Evolutionary conservation across 75 land plant species (phyloP), one percentile per base, ranked within the genome.

Genomic region (Cunninghamia lanceolata): DNA sequence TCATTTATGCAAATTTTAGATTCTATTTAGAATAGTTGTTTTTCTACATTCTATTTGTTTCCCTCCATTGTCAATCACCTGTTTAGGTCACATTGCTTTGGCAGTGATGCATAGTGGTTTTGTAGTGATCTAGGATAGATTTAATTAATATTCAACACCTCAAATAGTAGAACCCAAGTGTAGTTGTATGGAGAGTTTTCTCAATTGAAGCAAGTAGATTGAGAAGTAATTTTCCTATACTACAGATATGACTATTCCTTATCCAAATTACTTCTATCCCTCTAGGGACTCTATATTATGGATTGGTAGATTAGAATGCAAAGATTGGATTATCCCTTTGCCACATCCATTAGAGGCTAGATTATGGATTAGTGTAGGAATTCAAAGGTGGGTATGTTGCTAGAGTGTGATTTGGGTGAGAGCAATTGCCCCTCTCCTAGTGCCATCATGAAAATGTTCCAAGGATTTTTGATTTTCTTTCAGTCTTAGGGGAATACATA

Each of bases 201-300:
- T n/a, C n/a, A n/a, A n/a, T n/a, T n/a, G n/a, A n/a, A n/a, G n/a
- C n/a, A n/a, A n/a, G n/a, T n/a, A n/a, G n/a, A n/a, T n/a, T n/a
- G n/a, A n/a, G n/a, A n/a, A n/a, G n/a, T n/a, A n/a, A n/a, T n/a
- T n/a, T n/a, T n/a, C n/a, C n/a, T n/a, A n/a, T n/a, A n/a, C n/a
- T n/a, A n/a, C n/a, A n/a, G 99, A 98, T 79, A 92, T 91, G 89
- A 99, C 92, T 10, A 96, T 98, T 43, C 99, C 99, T 1, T 98
- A 98, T 77, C 99, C 99, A 0, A 98, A 98, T 1, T 98, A 95
- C 87, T 98, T 98, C 89, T 99, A 98, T 86, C 99, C 99, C 0
- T 91, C 99, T 16, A 89, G 87, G 71, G 97, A 98, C 86, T 87
- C 88, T 53, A 96, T 66, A 92, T 98, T 40, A 84, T 91, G 16